Percentiles rank a stretch among this genome's conserved stretches.
These are phyloP conservation scores for Candida frijolesensis DNA, from an alignment of 1,139 yeast species.

Conservation along the genomic window DNA sequence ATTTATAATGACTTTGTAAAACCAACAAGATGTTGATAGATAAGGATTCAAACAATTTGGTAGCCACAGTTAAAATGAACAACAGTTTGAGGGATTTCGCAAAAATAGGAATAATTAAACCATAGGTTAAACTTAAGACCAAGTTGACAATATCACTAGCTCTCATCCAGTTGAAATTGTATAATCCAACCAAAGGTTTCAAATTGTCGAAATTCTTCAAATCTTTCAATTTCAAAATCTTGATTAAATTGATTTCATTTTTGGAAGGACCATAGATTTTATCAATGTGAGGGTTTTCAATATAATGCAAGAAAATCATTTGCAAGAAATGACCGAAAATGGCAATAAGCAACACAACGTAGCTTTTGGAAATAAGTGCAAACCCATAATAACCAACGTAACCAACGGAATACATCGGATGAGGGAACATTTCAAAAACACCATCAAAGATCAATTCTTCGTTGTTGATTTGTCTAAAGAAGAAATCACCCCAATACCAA, in stretches of 20 bases:
- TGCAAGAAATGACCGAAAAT: conserved; percentile 78
- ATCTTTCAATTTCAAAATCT: conserved; percentile 43
- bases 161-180: conserved; percentile 68
- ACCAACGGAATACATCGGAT: conserved; percentile 92
- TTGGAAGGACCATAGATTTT: conserved; percentile 65
- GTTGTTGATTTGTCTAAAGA: conserved; percentile 75
- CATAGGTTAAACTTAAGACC: conserved; percentile 45
- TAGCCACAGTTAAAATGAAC: conserved; percentile 49
- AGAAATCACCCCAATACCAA: conserved; percentile 96
- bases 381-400: conserved; percentile 88
- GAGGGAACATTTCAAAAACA: conserved; percentile 89
- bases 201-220: conserved; percentile 49
- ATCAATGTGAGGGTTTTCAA: conserved; percentile 88
- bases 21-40: conserved; percentile 56
- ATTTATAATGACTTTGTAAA: conserved; percentile 63
- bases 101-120: conserved; percentile 48
- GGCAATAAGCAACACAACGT: conserved; percentile 71
- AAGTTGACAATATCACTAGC: conserved; percentile 65
- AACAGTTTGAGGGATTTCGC: conserved; percentile 29
- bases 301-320: conserved; percentile 73
- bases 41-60: conserved; percentile 56
- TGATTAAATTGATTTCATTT: conserved; percentile 38
- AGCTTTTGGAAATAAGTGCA: conserved; percentile 76
- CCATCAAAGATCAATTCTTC: conserved; percentile 85
- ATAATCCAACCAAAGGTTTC: conserved; percentile 64